Percentiles rank a stretch among this genome's conserved stretches.
These are phyloP conservation scores for Thalassiosira hispida DNA, from an alignment of 352 stramenopile genomes.

Conservation along the genomic window DNA sequence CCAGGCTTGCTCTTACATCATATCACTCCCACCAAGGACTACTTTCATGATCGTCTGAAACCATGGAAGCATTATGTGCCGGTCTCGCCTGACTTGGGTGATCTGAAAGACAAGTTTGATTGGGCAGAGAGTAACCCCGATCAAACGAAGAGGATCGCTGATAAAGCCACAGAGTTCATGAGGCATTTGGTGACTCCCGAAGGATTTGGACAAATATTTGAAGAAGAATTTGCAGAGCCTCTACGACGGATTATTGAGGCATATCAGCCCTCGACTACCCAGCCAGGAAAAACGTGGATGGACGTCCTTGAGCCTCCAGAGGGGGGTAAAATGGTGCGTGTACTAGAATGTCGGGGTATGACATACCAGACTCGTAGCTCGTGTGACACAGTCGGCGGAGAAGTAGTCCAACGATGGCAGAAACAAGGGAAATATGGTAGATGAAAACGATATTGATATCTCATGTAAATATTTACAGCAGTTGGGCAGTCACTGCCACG, in stretches of 20 bases:
- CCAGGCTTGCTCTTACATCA: constrained; percentile 52
- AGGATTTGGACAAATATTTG: constrained; percentile 27
- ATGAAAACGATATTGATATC: no score
- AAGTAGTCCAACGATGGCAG: no score
- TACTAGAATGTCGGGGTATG: no score
- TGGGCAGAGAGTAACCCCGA: constrained; percentile 37
- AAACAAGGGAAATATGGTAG: no score
- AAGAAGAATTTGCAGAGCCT: constrained; percentile 19
- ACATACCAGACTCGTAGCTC: no score
- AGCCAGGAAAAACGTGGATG: no score
- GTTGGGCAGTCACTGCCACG: no score
- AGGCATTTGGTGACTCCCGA: constrained; percentile 21
- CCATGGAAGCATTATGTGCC: constrained; percentile 61
- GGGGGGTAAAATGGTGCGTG: no score
- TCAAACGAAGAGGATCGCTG: constrained; percentile 34
- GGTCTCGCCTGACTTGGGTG: constrained; percentile 22
- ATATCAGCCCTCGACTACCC: constrained; percentile 12
- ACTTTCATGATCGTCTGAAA: constrained; percentile 36
- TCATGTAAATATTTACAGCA: no score
- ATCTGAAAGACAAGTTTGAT: constrained; percentile 41
- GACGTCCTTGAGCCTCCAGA: no score
- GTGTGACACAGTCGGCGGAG: no score
- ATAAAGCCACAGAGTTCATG: constrained; percentile 26
- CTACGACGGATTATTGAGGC: constrained; percentile 26
- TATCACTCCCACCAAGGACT: constrained; percentile 46